Conservation (phyloP, 257 asterid genomes). For the Solanum sejunctum region DNA sequence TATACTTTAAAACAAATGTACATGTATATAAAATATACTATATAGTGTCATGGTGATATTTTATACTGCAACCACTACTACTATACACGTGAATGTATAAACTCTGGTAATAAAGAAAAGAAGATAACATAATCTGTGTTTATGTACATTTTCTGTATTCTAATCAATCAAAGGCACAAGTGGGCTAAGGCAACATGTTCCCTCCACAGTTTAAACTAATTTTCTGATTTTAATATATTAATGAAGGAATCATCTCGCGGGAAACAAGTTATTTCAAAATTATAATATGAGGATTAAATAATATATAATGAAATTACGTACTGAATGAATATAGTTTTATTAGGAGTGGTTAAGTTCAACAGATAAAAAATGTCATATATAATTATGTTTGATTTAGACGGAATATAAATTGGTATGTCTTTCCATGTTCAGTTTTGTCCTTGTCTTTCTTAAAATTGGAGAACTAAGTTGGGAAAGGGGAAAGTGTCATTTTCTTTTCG, state of each 20-base stretch:
- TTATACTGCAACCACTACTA: not conserved
- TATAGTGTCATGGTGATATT: not conserved
- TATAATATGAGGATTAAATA: not conserved
- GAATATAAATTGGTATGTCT: not conserved
- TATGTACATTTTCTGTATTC: not conserved
- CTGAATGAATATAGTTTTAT: not conserved
- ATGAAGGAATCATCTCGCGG: not conserved
- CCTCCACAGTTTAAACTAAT: not conserved
- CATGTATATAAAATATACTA: not conserved
- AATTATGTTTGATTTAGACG: not conserved
- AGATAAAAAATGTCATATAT: not conserved
- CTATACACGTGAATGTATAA: not conserved
- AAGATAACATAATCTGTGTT: not conserved
- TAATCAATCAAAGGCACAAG: not conserved
- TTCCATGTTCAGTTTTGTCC: not conserved
- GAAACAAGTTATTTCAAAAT: not conserved
- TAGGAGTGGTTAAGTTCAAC: too few relatives aligned
- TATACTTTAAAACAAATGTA: not conserved
- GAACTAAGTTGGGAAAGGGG: not conserved
- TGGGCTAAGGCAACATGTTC: not conserved
- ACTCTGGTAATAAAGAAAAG: not conserved
- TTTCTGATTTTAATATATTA: not conserved
- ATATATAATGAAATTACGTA: not conserved
- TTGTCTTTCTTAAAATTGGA: not conserved
- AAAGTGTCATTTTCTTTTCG: not conserved